Evolutionary conservation across 2,329 filamentous ascomycete genomes (phyloP).

Genomic region (Xylaria sp.): DNA sequence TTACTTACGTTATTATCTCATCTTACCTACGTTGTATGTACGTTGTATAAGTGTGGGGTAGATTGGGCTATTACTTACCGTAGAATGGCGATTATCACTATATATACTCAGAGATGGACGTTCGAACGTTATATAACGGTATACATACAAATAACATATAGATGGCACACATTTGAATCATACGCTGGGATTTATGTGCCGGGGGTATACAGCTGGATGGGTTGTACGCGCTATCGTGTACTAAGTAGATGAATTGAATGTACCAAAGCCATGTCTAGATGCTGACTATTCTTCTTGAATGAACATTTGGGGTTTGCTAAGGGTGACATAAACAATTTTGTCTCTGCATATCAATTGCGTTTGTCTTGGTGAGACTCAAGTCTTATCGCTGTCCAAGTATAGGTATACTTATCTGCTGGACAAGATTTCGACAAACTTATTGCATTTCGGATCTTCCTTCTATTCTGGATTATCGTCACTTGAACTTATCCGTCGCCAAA

Average conservation of each 20-base stretch:
- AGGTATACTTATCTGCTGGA: too few species aligned
- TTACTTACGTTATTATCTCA: conserved; percentile 4
- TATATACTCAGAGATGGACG: background rate
- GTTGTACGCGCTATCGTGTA: conserved; percentile 1
- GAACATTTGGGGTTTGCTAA: too few species aligned
- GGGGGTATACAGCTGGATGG: background rate
- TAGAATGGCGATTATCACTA: conserved; percentile 5
- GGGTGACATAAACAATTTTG: too few species aligned
- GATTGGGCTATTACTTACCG: conserved; percentile 10
- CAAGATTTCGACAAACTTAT: too few species aligned
- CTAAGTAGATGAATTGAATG: background rate
- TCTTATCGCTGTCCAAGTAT: too few species aligned
- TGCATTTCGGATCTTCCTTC: too few species aligned
- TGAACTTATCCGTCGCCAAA: too few species aligned
- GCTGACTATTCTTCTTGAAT: too few species aligned
- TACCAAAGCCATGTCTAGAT: too few species aligned
- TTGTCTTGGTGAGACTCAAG: too few species aligned
- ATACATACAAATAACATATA: background rate
- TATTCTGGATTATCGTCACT: too few species aligned
- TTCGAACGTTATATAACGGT: background rate
- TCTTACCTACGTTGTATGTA: background rate
- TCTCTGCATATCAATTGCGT: too few species aligned
- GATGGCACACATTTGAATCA: background rate
- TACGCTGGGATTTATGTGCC: conserved; percentile 1
- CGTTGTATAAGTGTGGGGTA: conserved; percentile 10